phyloP scores from a whole-genome alignment of 352 stramenopile species.

The Phytophthora litchii region DNA sequence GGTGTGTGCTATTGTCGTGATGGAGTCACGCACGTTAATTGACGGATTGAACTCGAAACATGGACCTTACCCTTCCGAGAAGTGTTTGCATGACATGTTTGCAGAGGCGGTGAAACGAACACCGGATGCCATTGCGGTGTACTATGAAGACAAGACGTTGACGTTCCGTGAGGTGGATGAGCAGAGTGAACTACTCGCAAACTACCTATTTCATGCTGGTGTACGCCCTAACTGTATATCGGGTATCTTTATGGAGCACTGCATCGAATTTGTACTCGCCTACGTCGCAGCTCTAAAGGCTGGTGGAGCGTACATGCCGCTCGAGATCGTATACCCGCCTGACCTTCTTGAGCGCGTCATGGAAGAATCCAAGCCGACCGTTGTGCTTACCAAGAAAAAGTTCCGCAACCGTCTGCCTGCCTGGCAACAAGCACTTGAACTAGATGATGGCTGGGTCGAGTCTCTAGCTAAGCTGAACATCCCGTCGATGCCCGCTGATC shows the following conservation, averaged over 20 bases:
- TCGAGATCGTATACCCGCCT: conserved; percentile 90
- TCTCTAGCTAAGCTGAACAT: conserved; percentile 35
- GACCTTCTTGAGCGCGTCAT: conserved; percentile 90
- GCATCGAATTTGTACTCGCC: conserved; percentile 90
- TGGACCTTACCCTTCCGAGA: conserved; percentile 63
- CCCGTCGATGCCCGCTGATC: conserved; percentile 55
- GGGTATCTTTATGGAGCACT: conserved; percentile 92
- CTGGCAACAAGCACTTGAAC: conserved; percentile 71
- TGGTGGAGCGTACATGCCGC: conserved; percentile 91
- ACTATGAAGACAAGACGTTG: conserved; percentile 70
- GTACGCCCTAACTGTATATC: conserved; percentile 75
- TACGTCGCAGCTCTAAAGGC: conserved; percentile 93
- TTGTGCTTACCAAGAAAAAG: conserved; percentile 86
- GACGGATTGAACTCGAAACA: conserved; percentile 55
- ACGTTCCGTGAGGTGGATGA: conserved; percentile 77
- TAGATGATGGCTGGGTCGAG: conserved; percentile 66
- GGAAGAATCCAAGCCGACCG: conserved; percentile 85
- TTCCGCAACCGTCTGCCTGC: conserved; percentile 68
- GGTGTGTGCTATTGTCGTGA: conserved; percentile 38
- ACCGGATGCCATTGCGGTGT: conserved; percentile 69
- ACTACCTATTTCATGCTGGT: conserved; percentile 66
- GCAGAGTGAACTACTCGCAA: conserved; percentile 66
- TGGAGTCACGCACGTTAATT: conserved; percentile 57
- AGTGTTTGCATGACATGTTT: conserved; percentile 88
- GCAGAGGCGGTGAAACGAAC: conserved; percentile 63